These are phyloP conservation scores for Acanthamoeba healyi DNA, from an alignment of 208 protist species.

Conservation along the genomic window DNA sequence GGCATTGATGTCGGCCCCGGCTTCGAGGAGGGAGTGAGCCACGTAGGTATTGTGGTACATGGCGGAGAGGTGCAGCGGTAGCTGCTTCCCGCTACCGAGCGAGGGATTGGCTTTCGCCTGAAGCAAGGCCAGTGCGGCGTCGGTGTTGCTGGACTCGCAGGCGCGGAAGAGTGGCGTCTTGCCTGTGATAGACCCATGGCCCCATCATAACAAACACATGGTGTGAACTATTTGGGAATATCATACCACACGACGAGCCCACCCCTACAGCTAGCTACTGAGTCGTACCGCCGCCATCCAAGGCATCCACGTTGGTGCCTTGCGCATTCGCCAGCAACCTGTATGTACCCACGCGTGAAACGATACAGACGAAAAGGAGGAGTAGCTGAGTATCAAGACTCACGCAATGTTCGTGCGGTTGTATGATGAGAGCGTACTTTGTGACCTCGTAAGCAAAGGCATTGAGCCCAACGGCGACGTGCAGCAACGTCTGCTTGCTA, in stretches of 20 bases:
- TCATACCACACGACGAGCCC: too few species aligned
- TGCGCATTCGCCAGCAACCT: not conserved
- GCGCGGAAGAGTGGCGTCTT: not conserved
- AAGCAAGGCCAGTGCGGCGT: slow-evolving; percentile 1
- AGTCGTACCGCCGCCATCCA: not conserved
- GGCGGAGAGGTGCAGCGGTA: not conserved
- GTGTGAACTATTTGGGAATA: too few species aligned
- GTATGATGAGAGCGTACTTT: not conserved
- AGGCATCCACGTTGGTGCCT: not conserved
- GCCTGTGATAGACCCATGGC: not conserved
- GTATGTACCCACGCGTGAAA: not conserved
- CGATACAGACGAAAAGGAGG: too few species aligned
- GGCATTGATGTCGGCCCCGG: slow-evolving; percentile 18
- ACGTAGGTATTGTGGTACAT: not conserved
- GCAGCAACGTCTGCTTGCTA: not conserved
- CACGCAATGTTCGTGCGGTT: too few species aligned
- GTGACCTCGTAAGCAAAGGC: not conserved
- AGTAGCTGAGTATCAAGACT: not conserved
- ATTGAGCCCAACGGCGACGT: not conserved
- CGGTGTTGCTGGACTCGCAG: not conserved
- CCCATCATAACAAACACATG: not conserved
- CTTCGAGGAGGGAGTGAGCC: not conserved
- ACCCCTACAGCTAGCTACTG: too few species aligned
- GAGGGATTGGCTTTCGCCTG: not conserved
- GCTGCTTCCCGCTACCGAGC: not conserved